Conservation (phyloP, 2,329 filamentous ascomycete species). For the Moelleriella libera region DNA sequence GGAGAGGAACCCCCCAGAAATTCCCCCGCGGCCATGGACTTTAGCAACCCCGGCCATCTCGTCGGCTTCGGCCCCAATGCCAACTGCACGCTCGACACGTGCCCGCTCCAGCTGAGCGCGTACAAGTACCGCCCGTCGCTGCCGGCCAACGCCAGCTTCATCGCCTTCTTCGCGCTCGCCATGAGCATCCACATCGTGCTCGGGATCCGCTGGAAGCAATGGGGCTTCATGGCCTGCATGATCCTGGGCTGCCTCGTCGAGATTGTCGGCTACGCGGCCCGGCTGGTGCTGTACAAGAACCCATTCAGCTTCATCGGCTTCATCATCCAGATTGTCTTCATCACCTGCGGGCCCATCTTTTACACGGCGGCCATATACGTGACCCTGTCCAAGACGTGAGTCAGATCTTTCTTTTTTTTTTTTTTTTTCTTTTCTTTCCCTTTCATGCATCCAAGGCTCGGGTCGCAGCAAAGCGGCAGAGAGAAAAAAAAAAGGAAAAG, state of each 20-base stretch:
- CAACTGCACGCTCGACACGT: slow-evolving; percentile 35
- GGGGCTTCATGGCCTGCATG: slow-evolving; percentile 33
- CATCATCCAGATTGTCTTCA: slow-evolving; percentile 42
- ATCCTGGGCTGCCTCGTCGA: slow-evolving; percentile 39
- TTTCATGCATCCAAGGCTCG: too few species aligned
- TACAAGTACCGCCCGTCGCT: slow-evolving; percentile 32
- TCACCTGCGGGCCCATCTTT: slow-evolving; percentile 25
- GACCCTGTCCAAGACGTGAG: slow-evolving; percentile 30
- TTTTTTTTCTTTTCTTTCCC: too few species aligned
- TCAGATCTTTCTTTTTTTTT: neutral
- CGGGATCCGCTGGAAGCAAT: slow-evolving; percentile 26
- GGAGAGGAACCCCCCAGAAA: neutral
- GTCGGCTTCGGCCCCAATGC: slow-evolving; percentile 27
- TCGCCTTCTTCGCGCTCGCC: slow-evolving; percentile 29
- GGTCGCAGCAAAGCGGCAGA: neutral
- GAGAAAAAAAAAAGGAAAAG: neutral
- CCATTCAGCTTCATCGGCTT: slow-evolving; percentile 45
- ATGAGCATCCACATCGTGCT: slow-evolving; percentile 26
- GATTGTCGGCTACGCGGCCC: slow-evolving; percentile 47
- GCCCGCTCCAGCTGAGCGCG: slow-evolving; percentile 28
- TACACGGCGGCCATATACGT: slow-evolving; percentile 51
- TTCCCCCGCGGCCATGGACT: slow-evolving; percentile 6
- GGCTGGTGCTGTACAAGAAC: slow-evolving; percentile 40
- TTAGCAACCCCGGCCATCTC: slow-evolving; percentile 4
- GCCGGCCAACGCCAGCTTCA: slow-evolving; percentile 25